Evolutionary conservation across 176 grass and related monocot genomes (phyloP).

Genomic region (Bolboschoenus planiculmis): DNA sequence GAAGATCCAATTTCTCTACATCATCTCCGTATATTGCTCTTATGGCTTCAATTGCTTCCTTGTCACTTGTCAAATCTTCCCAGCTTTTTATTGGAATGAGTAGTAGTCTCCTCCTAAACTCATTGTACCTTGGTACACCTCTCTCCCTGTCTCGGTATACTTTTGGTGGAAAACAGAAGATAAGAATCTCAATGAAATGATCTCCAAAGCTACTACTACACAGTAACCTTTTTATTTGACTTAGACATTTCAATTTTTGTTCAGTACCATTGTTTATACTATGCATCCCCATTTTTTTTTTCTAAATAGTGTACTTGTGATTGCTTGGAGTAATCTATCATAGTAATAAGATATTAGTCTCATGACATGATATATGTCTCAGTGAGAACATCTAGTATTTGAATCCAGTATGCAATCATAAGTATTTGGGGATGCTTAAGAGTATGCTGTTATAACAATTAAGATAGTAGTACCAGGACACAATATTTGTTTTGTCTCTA

Average conservation of each 20-base stretch:
- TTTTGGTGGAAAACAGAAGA: constrained; percentile 18
- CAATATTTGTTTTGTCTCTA: background rate
- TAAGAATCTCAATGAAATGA: constrained; percentile 10
- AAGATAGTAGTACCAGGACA: background rate
- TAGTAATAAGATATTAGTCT: background rate
- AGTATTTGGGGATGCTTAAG: background rate
- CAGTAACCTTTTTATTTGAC: constrained; percentile 23
- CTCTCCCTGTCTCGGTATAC: constrained; percentile 56
- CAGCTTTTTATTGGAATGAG: constrained; percentile 44
- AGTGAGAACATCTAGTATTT: background rate
- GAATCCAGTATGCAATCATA: background rate
- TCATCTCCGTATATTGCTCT: constrained; percentile 46
- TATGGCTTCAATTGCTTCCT: constrained; percentile 34
- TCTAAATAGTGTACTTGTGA: background rate
- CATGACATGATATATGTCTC: background rate
- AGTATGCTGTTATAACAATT: background rate
- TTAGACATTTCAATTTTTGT: constrained; percentile 1
- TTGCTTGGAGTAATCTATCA: background rate
- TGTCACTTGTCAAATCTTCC: constrained; percentile 51
- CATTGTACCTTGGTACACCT: constrained; percentile 47
- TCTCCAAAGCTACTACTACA: constrained; percentile 12
- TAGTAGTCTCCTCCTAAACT: constrained; percentile 35
- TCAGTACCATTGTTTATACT: constrained; percentile 24
- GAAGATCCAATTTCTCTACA: constrained; percentile 58
- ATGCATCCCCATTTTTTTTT: constrained; percentile 12